phyloP scores from a whole-genome alignment of 2,329 filamentous ascomycete genomes.

The Exophiala alcalophila region DNA sequence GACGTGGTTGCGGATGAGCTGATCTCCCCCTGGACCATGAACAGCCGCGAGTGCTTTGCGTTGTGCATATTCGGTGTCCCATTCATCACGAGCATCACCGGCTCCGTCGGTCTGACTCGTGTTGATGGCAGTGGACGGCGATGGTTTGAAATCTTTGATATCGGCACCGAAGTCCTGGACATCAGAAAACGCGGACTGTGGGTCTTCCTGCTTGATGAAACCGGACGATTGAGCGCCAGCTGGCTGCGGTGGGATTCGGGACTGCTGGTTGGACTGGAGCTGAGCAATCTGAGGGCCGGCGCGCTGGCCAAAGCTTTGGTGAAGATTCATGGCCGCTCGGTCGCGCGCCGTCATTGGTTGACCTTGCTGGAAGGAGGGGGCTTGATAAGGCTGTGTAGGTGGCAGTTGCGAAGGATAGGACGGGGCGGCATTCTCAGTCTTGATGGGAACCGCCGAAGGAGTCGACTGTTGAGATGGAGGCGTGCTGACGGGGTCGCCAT shows the following conservation, averaged over 20 bases:
- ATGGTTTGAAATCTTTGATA: slow-evolving; percentile 13
- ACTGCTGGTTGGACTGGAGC: slow-evolving; percentile 33
- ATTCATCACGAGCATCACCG: slow-evolving; percentile 57
- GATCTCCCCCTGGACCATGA: slow-evolving; percentile 38
- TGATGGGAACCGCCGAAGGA: slow-evolving; percentile 22
- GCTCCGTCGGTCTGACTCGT: slow-evolving; percentile 74
- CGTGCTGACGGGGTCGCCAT: slow-evolving; percentile 33
- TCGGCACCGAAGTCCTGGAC: slow-evolving; percentile 20
- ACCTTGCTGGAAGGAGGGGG: slow-evolving; percentile 35
- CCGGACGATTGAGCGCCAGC: slow-evolving; percentile 43
- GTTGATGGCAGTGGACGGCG: slow-evolving; percentile 38
- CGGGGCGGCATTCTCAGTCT: slow-evolving; percentile 20
- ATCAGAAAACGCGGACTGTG: slow-evolving; percentile 6
- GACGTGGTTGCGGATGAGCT: slow-evolving; percentile 43
- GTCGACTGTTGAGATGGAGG: slow-evolving; percentile 37
- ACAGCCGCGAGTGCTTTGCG: slow-evolving; percentile 41
- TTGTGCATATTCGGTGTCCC: slow-evolving; percentile 46
- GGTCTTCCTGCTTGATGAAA: slow-evolving; percentile 31
- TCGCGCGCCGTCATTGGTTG: slow-evolving; percentile 29
- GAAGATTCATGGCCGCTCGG: slow-evolving; percentile 30
- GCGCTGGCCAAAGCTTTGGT: slow-evolving; percentile 30
- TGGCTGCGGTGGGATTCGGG: slow-evolving; percentile 35
- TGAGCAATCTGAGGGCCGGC: slow-evolving; percentile 31
- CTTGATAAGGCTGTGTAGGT: slow-evolving; percentile 24
- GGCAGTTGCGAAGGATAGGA: slow-evolving; percentile 23